A percentile compares a stretch with the other conserved stretches of the same genome.
These are phyloP conservation scores for Exophiala bonariae DNA, from an alignment of 2,329 filamentous ascomycete genomes.

Conservation along the genomic window DNA sequence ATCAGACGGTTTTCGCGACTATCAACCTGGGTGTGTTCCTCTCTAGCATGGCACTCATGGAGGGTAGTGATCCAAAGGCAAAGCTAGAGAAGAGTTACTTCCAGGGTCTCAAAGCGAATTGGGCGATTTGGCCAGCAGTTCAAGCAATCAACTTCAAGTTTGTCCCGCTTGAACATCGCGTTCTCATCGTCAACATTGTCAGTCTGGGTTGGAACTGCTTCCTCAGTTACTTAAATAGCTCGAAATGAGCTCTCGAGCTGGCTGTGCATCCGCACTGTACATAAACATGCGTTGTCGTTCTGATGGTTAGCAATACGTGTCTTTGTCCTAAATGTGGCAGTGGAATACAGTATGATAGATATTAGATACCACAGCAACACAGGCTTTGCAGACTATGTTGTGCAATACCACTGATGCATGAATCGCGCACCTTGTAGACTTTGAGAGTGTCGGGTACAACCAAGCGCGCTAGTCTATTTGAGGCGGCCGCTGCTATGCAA, in stretches of 20 bases:
- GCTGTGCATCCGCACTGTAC: not conserved
- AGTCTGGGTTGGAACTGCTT: constrained; percentile 66
- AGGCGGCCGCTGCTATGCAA: too few relatives aligned
- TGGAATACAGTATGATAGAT: too few relatives aligned
- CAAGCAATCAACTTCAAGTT: constrained; percentile 87
- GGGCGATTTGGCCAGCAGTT: constrained; percentile 82
- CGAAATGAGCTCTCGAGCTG: constrained; percentile 7
- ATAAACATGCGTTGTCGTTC: not conserved
- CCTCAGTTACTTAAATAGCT: constrained; percentile 57
- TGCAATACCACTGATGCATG: too few relatives aligned
- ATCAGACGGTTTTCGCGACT: constrained; percentile 84
- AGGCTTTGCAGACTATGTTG: too few relatives aligned
- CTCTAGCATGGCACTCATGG: constrained; percentile 78
- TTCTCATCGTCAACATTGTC: constrained; percentile 83
- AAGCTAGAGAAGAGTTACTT: constrained; percentile 72
- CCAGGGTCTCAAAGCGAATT: constrained; percentile 76
- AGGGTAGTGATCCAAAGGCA: constrained; percentile 65
- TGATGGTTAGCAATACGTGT: too few relatives aligned
- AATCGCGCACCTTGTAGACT: not conserved
- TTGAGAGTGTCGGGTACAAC: not conserved
- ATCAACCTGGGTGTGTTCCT: constrained; percentile 80
- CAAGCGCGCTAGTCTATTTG: too few relatives aligned
- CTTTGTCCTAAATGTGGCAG: too few relatives aligned
- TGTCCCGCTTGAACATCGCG: constrained; percentile 77
- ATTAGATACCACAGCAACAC: too few relatives aligned